Evolutionary conservation across 1,139 yeast genomes (phyloP), one percentile per base, ranked within the genome.

Genomic region (Blastobotrys elegans): DNA sequence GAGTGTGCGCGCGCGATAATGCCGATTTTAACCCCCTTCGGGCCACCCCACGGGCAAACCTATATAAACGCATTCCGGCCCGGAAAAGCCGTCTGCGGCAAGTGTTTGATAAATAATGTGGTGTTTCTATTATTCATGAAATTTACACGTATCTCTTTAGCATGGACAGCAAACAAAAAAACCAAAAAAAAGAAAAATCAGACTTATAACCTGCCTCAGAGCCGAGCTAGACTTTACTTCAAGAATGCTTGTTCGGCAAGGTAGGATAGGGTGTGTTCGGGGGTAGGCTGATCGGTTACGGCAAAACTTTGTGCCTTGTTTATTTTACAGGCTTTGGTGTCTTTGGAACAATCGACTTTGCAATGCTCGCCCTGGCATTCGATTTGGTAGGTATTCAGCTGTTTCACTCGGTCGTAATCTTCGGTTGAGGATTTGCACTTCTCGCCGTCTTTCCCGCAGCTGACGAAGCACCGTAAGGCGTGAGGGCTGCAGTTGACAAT

Each of bases 401-500:
- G 21, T 6, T 24, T 16, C 14, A 34, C 38, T 3, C 24, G 7
- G 4, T 34, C 7, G n/a, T 34, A 14, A 18, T 34, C 17, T 3
- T 17, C n/a, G 3, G 26, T 4, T 4, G 11, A 13, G 3, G 38
- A 5, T 34, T 34, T n/a, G 24, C 38, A 34, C 2, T 34, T 24
- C 26, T 10, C 26, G 11, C 7, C 14, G 17, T 18, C 24, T 2
- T 16, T 4, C 11, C 38, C 38, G 24, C 38, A 34, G 21, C 18
- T 34, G 24, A 34, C 38, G 18, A 34, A 34, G n/a, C 38, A 34
- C 5, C 38, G 22, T 18, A 34, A 18, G 5, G 14, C 38, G 4
- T 34, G 21, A 17, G 38, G 38, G 26, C 24, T 34, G n/a, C 38
- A 34, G 26, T 34, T 20, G 7, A 34, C 17, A 18, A 34, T 34